Conservation (phyloP, 2,329 filamentous ascomycete species). For the Rhinocladiella mackenziei region DNA sequence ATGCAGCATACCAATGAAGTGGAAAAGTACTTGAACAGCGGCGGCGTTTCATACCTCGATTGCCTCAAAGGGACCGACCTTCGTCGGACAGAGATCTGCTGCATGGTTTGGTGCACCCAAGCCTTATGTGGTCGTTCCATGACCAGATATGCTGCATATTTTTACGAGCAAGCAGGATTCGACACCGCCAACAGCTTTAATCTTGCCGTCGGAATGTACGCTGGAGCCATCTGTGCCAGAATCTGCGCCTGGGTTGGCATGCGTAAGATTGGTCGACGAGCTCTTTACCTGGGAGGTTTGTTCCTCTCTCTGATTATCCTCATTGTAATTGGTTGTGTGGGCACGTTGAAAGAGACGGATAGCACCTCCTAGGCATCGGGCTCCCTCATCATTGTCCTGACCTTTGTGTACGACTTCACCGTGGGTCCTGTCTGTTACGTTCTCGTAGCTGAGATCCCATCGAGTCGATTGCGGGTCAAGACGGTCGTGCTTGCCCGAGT, state of each 20-base stretch:
- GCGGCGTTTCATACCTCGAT: slow-evolving; percentile 35
- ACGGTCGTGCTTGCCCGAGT: slow-evolving; percentile 51
- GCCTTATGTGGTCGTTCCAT: slow-evolving; percentile 34
- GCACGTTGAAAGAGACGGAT: slow-evolving; percentile 37
- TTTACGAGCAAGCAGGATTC: slow-evolving; percentile 36
- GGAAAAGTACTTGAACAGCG: slow-evolving; percentile 32
- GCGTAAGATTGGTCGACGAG: slow-evolving; percentile 35
- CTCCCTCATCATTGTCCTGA: slow-evolving; percentile 48
- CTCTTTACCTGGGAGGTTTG: slow-evolving; percentile 37
- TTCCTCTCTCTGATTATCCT: slow-evolving; percentile 32
- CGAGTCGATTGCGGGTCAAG: slow-evolving; percentile 51
- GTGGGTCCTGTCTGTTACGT: slow-evolving; percentile 54
- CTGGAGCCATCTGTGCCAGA: slow-evolving; percentile 33
- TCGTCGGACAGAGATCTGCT: slow-evolving; percentile 36
- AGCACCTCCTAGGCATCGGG: slow-evolving; percentile 37
- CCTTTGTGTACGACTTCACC: slow-evolving; percentile 52
- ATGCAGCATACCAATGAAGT: slow-evolving; percentile 55
- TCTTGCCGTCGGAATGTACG: slow-evolving; percentile 39
- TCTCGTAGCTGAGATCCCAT: slow-evolving; percentile 52
- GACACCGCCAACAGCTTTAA: slow-evolving; percentile 38
- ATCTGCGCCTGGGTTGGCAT: slow-evolving; percentile 36
- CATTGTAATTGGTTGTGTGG: slow-evolving; percentile 34
- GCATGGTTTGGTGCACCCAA: slow-evolving; percentile 34
- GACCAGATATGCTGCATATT: slow-evolving; percentile 35
- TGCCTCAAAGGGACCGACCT: slow-evolving; percentile 37